These are phyloP conservation scores for Microthyrium microscopicum DNA, from an alignment of 2,329 filamentous ascomycete species.

Conservation along the genomic window DNA sequence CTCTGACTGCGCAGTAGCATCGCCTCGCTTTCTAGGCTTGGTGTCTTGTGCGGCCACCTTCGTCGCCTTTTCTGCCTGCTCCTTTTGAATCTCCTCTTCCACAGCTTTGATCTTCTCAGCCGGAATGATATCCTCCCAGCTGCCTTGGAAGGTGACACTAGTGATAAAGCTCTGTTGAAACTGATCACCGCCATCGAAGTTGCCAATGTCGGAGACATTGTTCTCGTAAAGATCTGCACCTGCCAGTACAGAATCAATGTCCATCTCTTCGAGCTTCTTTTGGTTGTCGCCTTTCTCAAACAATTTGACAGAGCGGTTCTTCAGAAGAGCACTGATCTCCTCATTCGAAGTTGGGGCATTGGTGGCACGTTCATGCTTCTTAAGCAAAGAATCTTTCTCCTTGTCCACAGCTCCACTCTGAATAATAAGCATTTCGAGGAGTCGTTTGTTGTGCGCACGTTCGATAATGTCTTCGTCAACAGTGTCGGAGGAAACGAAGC, in stretches of 20 bases:
- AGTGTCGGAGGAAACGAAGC: constrained; percentile 92
- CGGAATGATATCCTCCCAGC: constrained; percentile 98
- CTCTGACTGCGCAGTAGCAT: constrained; percentile 44
- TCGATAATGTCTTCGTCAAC: constrained; percentile 97
- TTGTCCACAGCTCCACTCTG: constrained; percentile 94
- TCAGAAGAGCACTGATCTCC: constrained; percentile 90
- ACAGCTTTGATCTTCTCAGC: constrained; percentile 79
- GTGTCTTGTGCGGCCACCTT: constrained; percentile 57
- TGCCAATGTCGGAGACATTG: constrained; percentile 83
- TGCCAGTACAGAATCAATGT: constrained; percentile 92
- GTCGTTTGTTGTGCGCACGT: constrained; percentile 88
- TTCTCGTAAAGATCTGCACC: constrained; percentile 97
- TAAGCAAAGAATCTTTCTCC: constrained; percentile 25
- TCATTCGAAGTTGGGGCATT: constrained; percentile 75
- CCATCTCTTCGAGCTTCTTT: constrained; percentile 86
- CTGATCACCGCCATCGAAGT: constrained; percentile 90
- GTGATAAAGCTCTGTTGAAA: constrained; percentile 83
- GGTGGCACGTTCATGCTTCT: constrained; percentile 20
- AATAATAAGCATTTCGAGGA: constrained; percentile 94
- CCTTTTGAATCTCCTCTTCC: constrained; percentile 69
- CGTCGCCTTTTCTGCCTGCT: constrained; percentile 37
- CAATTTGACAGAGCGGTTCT: constrained; percentile 97
- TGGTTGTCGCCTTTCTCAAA: constrained; percentile 90
- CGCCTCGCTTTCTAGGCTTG: constrained; percentile 53
- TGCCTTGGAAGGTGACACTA: constrained; percentile 88